Percentiles rank a stretch among this genome's conserved stretches.
Evolutionary conservation across 2,329 filamentous ascomycete genomes (phyloP).

Genomic region (Aspergillus nomiae): DNA sequence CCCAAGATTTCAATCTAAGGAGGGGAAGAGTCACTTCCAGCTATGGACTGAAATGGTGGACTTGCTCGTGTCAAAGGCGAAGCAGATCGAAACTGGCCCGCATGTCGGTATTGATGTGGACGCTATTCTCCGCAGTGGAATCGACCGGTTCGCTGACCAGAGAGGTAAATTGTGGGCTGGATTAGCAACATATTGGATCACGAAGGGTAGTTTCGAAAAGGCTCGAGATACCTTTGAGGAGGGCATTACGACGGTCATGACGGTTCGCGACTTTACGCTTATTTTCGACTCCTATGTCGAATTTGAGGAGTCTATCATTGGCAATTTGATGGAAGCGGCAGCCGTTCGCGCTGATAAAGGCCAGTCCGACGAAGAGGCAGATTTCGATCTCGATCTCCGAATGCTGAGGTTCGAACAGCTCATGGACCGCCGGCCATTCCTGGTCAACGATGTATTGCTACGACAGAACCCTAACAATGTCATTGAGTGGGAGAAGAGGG

Average conservation of each 20-base stretch:
- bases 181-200: constrained; percentile 94
- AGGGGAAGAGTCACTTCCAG: constrained; percentile 92
- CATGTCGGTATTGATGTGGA: constrained; percentile 88
- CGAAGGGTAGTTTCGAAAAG: constrained; percentile 86
- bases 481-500: constrained; percentile 93
- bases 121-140: constrained; percentile 87
- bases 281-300: constrained; percentile 96
- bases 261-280: constrained; percentile 92
- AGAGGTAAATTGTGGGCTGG: constrained; percentile 94
- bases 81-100: constrained; percentile 77
- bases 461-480: constrained; percentile 97
- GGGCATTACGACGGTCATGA: constrained; percentile 97
- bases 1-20: constrained; percentile 84
- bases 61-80: constrained; percentile 85
- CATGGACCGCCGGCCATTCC: constrained; percentile 94
- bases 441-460: constrained; percentile 92
- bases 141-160: constrained; percentile 88
- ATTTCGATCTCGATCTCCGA: constrained; percentile 91
- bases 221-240: constrained; percentile 94
- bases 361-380: constrained; percentile 75
- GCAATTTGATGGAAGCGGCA: constrained; percentile 85
- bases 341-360: constrained; percentile 78
- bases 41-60: constrained; percentile 98
- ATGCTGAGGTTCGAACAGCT: constrained; percentile 98
- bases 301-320: constrained; percentile 95